Conservation (phyloP, 2,329 filamentous ascomycete species). For the Conoideocrella luteorostrata region DNA sequence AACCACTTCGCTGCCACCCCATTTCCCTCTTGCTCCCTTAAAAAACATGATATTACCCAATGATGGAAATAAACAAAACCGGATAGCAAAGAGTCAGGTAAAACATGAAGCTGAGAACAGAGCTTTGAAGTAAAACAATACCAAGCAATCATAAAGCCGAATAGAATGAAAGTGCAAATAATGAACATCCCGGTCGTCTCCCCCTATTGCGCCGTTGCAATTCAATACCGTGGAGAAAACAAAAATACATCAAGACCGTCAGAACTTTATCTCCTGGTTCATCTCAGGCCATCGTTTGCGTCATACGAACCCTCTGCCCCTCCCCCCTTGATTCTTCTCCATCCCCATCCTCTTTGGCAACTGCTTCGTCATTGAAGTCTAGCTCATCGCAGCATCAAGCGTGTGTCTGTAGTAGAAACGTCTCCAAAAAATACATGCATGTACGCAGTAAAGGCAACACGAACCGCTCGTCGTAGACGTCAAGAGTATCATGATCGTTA, state of each 20-base stretch:
- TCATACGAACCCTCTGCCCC: too few relatives aligned
- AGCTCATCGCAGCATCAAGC: not conserved
- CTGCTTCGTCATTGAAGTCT: not conserved
- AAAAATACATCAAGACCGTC: not conserved
- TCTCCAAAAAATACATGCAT: slow-evolving; percentile 29
- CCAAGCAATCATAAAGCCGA: not conserved
- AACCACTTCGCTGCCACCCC: not conserved
- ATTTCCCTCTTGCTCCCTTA: too few relatives aligned
- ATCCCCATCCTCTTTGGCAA: not conserved
- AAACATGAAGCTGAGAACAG: slow-evolving; percentile 7
- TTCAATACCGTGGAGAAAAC: not conserved
- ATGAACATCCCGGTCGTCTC: not conserved
- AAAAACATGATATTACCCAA: slow-evolving; percentile 17
- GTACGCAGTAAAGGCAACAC: slow-evolving; percentile 23
- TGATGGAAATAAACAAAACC: slow-evolving; percentile 5
- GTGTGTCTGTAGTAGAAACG: not conserved
- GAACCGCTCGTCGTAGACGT: slow-evolving; percentile 30
- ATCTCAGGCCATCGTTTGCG: too few relatives aligned
- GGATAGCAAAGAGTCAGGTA: slow-evolving; percentile 4
- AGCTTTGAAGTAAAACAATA: not conserved
- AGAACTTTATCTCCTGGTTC: too few relatives aligned
- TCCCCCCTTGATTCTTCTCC: not conserved
- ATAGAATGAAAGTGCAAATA: slow-evolving; percentile 1
- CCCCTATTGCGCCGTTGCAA: slow-evolving; percentile 6
- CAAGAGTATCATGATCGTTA: slow-evolving; percentile 37